Conservation (phyloP, 2,329 filamentous ascomycete species). For the Fusarium nurragi region DNA sequence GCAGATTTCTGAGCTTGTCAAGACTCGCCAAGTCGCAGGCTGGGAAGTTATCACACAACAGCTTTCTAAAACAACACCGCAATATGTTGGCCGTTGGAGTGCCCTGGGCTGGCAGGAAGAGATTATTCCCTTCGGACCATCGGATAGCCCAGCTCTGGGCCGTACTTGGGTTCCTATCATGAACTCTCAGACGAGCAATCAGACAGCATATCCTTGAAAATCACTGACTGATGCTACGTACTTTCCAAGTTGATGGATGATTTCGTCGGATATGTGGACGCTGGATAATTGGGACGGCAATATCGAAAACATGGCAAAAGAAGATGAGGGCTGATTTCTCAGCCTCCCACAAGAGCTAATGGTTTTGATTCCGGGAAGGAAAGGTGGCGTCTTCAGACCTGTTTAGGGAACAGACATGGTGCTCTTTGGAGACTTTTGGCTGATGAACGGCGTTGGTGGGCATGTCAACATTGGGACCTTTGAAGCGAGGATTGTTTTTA, state of each 20-base stretch:
- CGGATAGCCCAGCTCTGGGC: constrained; percentile 54
- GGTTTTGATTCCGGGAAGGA: constrained; percentile 9
- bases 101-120: constrained; percentile 62
- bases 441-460: constrained; percentile 37
- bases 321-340: not conserved
- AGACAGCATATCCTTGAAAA: constrained; percentile 48
- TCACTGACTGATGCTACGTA: constrained; percentile 18
- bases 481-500: constrained; percentile 36
- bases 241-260: constrained; percentile 27
- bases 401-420: constrained; percentile 17
- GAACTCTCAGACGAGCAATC: constrained; percentile 33
- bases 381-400: constrained; percentile 1
- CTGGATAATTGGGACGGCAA: constrained; percentile 3
- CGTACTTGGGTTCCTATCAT: constrained; percentile 57
- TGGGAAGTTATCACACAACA: constrained; percentile 49
- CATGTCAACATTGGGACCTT: constrained; percentile 25
- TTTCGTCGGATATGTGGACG: constrained; percentile 30
- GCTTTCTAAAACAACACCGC: constrained; percentile 52
- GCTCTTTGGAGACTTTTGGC: constrained; percentile 30
- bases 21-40: constrained; percentile 49
- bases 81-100: constrained; percentile 56
- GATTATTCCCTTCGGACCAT: constrained; percentile 49
- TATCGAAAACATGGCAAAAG: constrained; percentile 2
- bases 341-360: not conserved
- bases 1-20: constrained; percentile 57